Evolutionary conservation across 192 early-diverging fungal genomes (phyloP).

Genomic region (Tieghemiomyces parasiticus): DNA sequence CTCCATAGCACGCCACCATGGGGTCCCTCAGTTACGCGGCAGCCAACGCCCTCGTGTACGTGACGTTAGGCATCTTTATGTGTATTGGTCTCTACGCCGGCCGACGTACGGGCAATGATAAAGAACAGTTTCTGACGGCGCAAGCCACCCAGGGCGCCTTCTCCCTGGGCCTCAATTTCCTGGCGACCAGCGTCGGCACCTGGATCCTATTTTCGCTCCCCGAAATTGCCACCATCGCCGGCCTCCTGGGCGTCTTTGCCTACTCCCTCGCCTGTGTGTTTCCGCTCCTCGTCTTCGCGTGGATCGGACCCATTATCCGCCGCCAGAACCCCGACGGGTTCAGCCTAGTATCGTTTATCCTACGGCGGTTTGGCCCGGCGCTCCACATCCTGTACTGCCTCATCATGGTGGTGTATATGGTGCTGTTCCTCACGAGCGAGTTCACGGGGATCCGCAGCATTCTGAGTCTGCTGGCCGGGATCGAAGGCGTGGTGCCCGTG

Average conservation of each 20-base stretch:
- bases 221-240: constrained; percentile 43
- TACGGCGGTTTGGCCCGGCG: constrained; percentile 42
- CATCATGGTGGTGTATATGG: constrained; percentile 44
- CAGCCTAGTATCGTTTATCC: constrained; percentile 48
- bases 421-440: constrained; percentile 46
- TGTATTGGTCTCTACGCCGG: constrained; percentile 34
- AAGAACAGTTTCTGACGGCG: constrained; percentile 36
- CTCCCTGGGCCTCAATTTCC: constrained; percentile 32
- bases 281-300: constrained; percentile 41
- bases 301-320: constrained; percentile 41
- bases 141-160: constrained; percentile 30
- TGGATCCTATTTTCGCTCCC: constrained; percentile 51
- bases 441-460: constrained; percentile 46
- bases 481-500: constrained; percentile 36
- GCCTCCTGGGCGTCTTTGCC: constrained; percentile 46
- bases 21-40: too few relatives aligned
- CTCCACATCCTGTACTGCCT: constrained; percentile 37
- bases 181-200: constrained; percentile 36
- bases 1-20: too few relatives aligned
- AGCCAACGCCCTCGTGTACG: constrained; percentile 36
- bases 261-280: constrained; percentile 44
- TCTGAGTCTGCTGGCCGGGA: constrained; percentile 35
- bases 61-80: constrained; percentile 33
- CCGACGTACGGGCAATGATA: constrained; percentile 26
- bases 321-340: constrained; percentile 40